Base-by-base conservation (phyloP, 768 basidiomycete species). In the Pisolithus marmoratus region DNA sequence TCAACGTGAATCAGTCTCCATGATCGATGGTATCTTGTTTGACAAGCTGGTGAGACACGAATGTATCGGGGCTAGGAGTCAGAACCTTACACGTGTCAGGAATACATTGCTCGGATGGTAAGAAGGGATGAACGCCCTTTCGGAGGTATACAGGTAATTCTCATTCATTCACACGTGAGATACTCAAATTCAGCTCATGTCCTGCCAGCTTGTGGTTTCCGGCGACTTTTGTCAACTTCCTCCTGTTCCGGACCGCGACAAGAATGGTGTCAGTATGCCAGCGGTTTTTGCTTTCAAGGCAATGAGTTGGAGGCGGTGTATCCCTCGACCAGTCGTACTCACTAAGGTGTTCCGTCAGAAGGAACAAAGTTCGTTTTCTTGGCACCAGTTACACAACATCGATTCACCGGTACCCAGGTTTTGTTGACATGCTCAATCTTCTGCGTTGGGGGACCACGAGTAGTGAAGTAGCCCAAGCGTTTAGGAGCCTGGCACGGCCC, bases 181-280 rank as follows among this genome's bases (percentile, higher is more conserved):
- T 23, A n/a, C 9, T 38, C 24, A 26, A 6, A 19, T 47, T 42
- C 41, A 7, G 38, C 45, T 53, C 49, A 54, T 37, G 15, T 17
- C 17, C 9, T 51, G 24, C n/a, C 53, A 93, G 86, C 79, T 94
- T 48, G 76, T 89, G 31, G 71, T 94, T 4, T 91, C 86, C 8
- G 93, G 93, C 7, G 93, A 96, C 63, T 94, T 94, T 66, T 94
- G 83, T 63, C 92, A 96, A 66, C 74, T 96, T 0, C 93, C 93
- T 9, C 93, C 93, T 1, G 89, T 94, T 0, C 73, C 78, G 12
- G 72, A 71, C 31, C 68, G 75, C 57, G 60, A 77, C 68, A 64
- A 72, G 60, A 71, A 81, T 46, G 76, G 76, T 56, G 53, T 77
- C 57, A 38, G 75, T 11, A 73, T 82, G 29, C 70, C 74, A 7